Base-by-base conservation (phyloP, 2,329 filamentous ascomycete genomes). In the Talaromyces funiculosus region DNA sequence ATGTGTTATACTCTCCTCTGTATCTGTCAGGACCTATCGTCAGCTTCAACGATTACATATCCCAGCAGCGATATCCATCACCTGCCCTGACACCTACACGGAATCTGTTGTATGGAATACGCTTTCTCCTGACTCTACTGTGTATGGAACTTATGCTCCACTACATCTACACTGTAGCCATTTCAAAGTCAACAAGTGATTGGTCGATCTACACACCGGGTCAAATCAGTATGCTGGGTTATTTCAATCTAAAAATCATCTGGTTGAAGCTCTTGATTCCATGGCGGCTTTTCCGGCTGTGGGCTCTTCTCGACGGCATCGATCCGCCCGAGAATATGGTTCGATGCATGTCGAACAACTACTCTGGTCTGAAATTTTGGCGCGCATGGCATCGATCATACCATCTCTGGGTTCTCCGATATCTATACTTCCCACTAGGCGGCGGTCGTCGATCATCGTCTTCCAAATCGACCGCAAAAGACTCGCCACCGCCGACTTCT, bases 311-410 rank as follows among this genome's bases (percentile, higher is more conserved):
- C 16, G 94, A 99, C 72, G 90, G 90, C 63, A 86, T 99, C 67
- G 94, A 99, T 71, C 91, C 94, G 0, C 93, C 94, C 0, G 94
- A 99, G 77, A 99, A 99, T 78, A 97, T 99, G 91, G 85, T 97
- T 59, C 90, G 94, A 67, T 99, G 95, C 76, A 91, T 97, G 77
- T 92, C 87, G 70, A 86, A 99, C 79, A 97, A 97, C 74, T 97
- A 92, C 79, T 92, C 89, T 65, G 89, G 91, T 0, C 82, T 92
- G 42, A 87, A 88, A 20, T 99, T 99, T 78, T 99, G 94, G 94
- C 90, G 94, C 64, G 87, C 86, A 33, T 99, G 95, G 95, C 94
- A 99, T 76, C 87, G 92, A 57, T 91, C 86, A 64, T 97, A 90
- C 80, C 97, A 97, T 77, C 88, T 92, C 66, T 99, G 92, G 92